Base-by-base conservation (phyloP, 1,139 yeast genomes). In the Candida sanyaensis region DNA sequence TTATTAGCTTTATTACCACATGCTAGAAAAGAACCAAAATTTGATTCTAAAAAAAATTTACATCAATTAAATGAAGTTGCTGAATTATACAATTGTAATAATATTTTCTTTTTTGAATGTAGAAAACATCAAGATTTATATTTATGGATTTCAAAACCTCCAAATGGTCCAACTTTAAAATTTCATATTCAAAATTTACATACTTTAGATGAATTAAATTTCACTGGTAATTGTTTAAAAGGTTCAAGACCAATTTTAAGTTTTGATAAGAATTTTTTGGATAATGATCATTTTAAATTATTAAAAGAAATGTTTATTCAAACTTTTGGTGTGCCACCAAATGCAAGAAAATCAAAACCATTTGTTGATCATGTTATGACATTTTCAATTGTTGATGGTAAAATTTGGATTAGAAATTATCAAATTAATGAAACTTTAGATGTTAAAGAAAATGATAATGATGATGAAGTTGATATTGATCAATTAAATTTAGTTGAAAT, bases 211-310 rank as follows among this genome's bases (percentile, higher is more conserved):
- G 99, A 93, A 69, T 78, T 93, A 57, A 91, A 95, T 68, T 93
- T 93, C 71, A 91, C 96, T 12, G 99, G 99, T 43, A 93, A 93
- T 73, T 91, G 97, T 63, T 77, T 93, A 55, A 89, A 87, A 67
- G 99, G 99, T 3, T 90, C 97, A 12, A 83, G 99, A 66, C 99
- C 99, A n/a, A 72, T 93, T 42, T 77, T 93, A 56, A 88, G 97
- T 48, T 93, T 93, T 65, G 99, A 92, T 66, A 77, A 80, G 56
- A 66, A 86, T 31, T 93, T 95, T 69, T 68, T 70, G 44, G 71
- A 67, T 36, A 60, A 67, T n/a, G 81, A 76, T 41, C 96, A 92
- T 62, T 77, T 78, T 62, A 78, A 73, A 63, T 79, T 93, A 52
- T 78, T 92, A 68, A 92, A 90, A 69, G 98, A 95, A 67, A 70